Evolutionary conservation across 2,329 filamentous ascomycete species (phyloP).

Genomic region (Fusarium xyrophilum): DNA sequence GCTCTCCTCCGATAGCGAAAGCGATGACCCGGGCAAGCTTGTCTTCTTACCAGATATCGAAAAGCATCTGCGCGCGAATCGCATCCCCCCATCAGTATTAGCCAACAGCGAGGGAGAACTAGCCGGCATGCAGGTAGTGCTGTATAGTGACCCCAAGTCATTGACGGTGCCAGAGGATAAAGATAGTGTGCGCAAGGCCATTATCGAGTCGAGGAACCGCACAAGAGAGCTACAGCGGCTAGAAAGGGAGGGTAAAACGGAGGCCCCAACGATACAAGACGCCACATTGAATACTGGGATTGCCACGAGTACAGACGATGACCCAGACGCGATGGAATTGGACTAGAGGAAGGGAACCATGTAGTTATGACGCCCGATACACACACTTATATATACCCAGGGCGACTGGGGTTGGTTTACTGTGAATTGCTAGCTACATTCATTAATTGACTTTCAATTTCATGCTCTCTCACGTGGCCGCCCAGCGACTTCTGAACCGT

Average conservation of each 20-base stretch:
- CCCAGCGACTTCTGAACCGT: constrained; percentile 1
- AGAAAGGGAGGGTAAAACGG: constrained; percentile 44
- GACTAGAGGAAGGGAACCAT: constrained; percentile 50
- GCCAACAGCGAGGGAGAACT: constrained; percentile 62
- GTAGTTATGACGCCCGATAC: not conserved
- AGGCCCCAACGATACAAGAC: not conserved
- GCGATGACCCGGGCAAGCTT: constrained; percentile 63
- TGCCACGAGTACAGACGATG: constrained; percentile 43
- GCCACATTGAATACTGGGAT: constrained; percentile 15
- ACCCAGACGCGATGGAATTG: constrained; percentile 73
- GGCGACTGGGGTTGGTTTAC: constrained; percentile 38
- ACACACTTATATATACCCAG: constrained; percentile 36
- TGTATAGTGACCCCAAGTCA: constrained; percentile 82
- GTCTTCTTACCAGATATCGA: constrained; percentile 87
- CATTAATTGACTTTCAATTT: constrained; percentile 25
- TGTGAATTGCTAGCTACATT: constrained; percentile 12
- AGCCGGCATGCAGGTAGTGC: constrained; percentile 75
- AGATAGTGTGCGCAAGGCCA: constrained; percentile 81
- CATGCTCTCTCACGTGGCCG: constrained; percentile 7
- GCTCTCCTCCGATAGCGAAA: constrained; percentile 62
- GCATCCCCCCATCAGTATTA: constrained; percentile 71
- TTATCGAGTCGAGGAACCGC: constrained; percentile 78
- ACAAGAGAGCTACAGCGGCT: constrained; percentile 64
- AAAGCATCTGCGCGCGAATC: constrained; percentile 75
- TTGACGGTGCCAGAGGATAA: constrained; percentile 76